Base-by-base conservation (phyloP, 495 filamentous ascomycete species). In the Neurospora intermedia region DNA sequence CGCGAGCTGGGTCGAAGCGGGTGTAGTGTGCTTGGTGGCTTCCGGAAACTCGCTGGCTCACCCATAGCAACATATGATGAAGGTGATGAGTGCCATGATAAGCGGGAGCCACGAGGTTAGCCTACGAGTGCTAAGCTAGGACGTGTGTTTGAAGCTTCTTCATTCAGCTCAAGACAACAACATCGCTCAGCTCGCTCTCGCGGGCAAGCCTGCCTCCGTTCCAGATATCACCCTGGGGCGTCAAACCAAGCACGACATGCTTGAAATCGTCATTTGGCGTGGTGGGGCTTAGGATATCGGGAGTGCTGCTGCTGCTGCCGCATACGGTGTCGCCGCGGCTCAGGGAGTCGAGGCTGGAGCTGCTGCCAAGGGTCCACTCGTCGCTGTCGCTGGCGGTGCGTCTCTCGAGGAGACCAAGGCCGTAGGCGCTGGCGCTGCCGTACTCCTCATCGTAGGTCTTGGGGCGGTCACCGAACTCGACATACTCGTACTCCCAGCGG, bases 401-500 rank as follows among this genome's bases (percentile, higher is more conserved):
- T 6, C 75, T 77, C 35, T 78, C 75, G n/a, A 83, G 72, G 38
- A 81, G 72, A 8, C 80, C 80, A 2, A 81, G 74, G 15, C 80
- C 79, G 75, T 81, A 81, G 6, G 74, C 75, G 69, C 66, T 75
- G 27, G 71, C 70, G 31, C 73, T 69, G 42, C 74, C 74, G 66
- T 78, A 80, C 74, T 84, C 83, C 73, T 85, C 84, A 69, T 83
- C 82, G 7, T 76, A n/a, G 9, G 74, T 62, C 71, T 77, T 79
- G 46, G 80, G 78, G 62, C 80, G 78, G 71, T 86, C 82, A 70
- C 95, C 95, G 62, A 89, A 79, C 80, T 98, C 94, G 66, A 94
- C 89, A 76, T 96, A 97, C 79, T 98, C 94, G 82, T 98, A 98
- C 76, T 97, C 91, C 95, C 95, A 98, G 43, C 94, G 89, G 81